phyloP scores from a whole-genome alignment of 2,329 filamentous ascomycete species.

The Chaetomiaceae sp. region DNA sequence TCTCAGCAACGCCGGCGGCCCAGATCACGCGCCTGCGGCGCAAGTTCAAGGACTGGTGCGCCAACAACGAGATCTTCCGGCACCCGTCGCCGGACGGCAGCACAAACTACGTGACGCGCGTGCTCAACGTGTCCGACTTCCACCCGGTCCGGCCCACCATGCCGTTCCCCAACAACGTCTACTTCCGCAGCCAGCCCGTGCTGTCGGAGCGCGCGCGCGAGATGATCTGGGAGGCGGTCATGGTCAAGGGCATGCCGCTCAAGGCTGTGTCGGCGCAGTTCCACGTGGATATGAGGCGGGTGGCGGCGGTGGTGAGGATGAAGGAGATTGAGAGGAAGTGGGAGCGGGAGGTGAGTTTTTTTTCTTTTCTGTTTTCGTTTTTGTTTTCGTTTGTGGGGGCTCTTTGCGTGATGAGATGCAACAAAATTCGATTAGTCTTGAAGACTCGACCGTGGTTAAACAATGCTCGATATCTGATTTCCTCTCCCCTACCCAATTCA shows the following conservation, averaged over 20 bases:
- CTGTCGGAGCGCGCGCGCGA: constrained; percentile 69
- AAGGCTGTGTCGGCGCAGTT: constrained; percentile 73
- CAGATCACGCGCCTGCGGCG: constrained; percentile 36
- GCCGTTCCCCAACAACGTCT: constrained; percentile 71
- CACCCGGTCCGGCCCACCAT: constrained; percentile 30
- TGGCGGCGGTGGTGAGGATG: constrained; percentile 79
- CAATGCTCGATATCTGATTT: constrained; percentile 67
- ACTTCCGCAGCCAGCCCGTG: constrained; percentile 68
- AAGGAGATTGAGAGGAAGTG: constrained; percentile 82
- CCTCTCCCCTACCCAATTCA: no score
- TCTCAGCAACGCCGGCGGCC: constrained; percentile 38
- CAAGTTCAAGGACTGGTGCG: constrained; percentile 38
- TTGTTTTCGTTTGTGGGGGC: constrained; percentile 4
- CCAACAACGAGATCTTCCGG: constrained; percentile 17
- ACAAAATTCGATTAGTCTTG: constrained; percentile 99
- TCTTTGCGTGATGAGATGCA: constrained; percentile 50
- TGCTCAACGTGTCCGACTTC: background rate
- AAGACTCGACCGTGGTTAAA: constrained; percentile 93
- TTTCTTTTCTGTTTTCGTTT: constrained; percentile 11
- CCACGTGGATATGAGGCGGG: constrained; percentile 74
- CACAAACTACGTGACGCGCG: constrained; percentile 37
- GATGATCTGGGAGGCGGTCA: constrained; percentile 67
- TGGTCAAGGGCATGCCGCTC: constrained; percentile 61
- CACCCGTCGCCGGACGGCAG: background rate
- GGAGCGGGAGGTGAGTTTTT: constrained; percentile 63